Conservation (phyloP, 2,329 filamentous ascomycete genomes). For the Rutstroemia sp. region DNA sequence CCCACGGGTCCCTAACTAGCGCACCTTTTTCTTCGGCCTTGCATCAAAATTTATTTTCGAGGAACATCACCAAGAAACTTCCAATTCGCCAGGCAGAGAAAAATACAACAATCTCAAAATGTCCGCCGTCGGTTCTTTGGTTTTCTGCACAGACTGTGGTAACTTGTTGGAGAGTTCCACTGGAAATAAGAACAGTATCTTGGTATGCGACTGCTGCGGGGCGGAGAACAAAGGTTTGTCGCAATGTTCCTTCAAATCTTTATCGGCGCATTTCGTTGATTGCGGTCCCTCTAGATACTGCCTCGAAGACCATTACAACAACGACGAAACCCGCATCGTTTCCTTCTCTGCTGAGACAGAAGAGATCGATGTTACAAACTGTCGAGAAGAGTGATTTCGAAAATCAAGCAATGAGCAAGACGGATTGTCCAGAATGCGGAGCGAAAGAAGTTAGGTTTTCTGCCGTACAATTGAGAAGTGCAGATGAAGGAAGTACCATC, state of each 20-base stretch:
- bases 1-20: background rate
- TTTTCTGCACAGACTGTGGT: constrained; percentile 90
- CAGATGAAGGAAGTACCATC: constrained; percentile 89
- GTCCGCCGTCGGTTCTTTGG: constrained; percentile 82
- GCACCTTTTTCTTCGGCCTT: constrained; percentile 1
- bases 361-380: constrained; percentile 77
- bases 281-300: constrained; percentile 44
- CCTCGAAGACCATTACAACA: constrained; percentile 70
- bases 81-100: background rate
- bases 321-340: constrained; percentile 85
- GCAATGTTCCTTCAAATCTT: background rate
- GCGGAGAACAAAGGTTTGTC: constrained; percentile 70
- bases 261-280: constrained; percentile 2
- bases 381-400: constrained; percentile 70
- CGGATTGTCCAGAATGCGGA: constrained; percentile 75
- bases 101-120: constrained; percentile 40
- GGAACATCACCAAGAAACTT: background rate
- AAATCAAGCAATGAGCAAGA: constrained; percentile 60
- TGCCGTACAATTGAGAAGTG: constrained; percentile 78
- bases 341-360: constrained; percentile 80
- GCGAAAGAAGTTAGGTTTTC: constrained; percentile 77
- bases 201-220: constrained; percentile 82
- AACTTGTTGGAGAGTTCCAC: constrained; percentile 79
- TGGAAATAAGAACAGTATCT: constrained; percentile 64
- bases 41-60: constrained; percentile 1